Conservation (phyloP, 73 alveolate genomes). For the Stentor coeruleus region DNA sequence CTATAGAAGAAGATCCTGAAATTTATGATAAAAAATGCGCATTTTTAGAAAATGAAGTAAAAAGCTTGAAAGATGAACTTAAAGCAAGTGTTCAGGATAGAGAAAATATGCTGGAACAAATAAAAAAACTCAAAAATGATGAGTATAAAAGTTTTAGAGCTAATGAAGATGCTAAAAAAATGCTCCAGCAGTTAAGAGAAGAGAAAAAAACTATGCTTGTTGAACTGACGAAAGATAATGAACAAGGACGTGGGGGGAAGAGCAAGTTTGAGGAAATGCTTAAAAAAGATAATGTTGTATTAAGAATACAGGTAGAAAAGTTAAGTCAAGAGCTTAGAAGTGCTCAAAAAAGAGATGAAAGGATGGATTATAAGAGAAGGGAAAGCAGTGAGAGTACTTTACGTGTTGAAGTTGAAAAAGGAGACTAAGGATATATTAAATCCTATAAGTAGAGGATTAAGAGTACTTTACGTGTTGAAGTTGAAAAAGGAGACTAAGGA, state of each 20-base stretch:
- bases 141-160: slow-evolving; percentile 7
- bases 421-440: slow-evolving; percentile 10
- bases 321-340: neutral
- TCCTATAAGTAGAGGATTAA: neutral
- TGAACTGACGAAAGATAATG: slow-evolving; percentile 17
- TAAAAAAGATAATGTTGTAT: neutral
- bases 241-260: slow-evolving; percentile 2
- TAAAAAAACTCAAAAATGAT: slow-evolving; percentile 21
- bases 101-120: slow-evolving; percentile 23
- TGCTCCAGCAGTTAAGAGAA: neutral
- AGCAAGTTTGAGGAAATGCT: neutral
- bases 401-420: neutral
- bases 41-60: neutral
- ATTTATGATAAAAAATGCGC: neutral
- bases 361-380: neutral
- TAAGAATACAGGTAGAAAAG: neutral
- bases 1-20: neutral
- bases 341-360: neutral
- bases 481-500: slow-evolving; percentile 14
- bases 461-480: neutral
- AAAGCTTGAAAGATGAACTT: slow-evolving; percentile 9
- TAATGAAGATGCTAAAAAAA: slow-evolving; percentile 16
- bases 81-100: neutral
- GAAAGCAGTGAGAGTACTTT: neutral
- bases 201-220: neutral